Base-by-base conservation (phyloP, 345 rosid genomes). In the Sonneratia caseolaris region DNA sequence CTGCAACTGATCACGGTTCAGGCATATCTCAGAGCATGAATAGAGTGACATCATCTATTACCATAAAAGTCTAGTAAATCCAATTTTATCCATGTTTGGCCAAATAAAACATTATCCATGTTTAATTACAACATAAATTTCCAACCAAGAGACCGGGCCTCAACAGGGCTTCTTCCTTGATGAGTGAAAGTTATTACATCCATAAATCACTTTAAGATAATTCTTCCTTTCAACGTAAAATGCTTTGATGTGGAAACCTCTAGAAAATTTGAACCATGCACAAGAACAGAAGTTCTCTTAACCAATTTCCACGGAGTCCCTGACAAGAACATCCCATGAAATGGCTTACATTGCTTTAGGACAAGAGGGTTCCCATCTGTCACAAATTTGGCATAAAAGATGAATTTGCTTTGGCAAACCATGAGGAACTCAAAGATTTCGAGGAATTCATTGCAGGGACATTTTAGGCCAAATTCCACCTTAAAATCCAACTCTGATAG, bases 1-100 rank as follows among this genome's bases (percentile, higher is more conserved):
- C 77, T 80, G 88, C 79, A 85, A 73, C 85, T 85, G 75, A 78
- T 71, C 70, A 77, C 80, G 74, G 73, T 76, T 43, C 49, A 69
- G 71, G 22, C 38, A 62, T 57, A 57, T 5, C 6, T 22, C 8
- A 22, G 64, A 57, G 32, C 3, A 57, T 57, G 35, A 57, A 57
- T 7, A 57, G 13, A 55, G 8, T 8, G 64, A 62, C 19, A 57
- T 32, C 1, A 61, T 32, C 37, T 32, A 32, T n/a, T 61, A 61
- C 4, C 35, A 1, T 12, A 10, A 24, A 3, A 21, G 37, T 8
- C 66, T 61, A 11, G 37, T 12, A 51, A 15, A 51, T 15, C 2
- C 57, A 15, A 6, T 13, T 2, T 2, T 15, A 19, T 51, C 57
- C 51, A 7, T n/a, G 8, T 48, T 40, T 40, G 43, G 43, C 43